Evolutionary conservation across 805 yeast genomes (phyloP), one percentile per base, ranked within the genome.

Genomic region (Saturnispora silvae): DNA sequence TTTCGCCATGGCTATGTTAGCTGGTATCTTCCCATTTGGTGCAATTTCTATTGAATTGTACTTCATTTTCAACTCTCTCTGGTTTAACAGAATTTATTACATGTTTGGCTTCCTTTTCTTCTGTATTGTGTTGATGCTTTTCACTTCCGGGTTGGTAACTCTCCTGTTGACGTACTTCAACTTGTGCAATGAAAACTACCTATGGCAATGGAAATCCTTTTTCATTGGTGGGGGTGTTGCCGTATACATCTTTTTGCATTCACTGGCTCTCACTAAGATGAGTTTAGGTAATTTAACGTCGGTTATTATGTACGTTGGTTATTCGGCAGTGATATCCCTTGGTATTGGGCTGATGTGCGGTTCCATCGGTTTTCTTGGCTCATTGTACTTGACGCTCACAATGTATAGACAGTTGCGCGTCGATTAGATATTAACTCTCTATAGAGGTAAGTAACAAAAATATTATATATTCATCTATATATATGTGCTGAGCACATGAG

Each of bases 91-190:
- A 57, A 78, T 87, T 46, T 92, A 75, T 67, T 92, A 87, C 69
- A 89, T 92, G 97, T 92, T 92, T 67, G 98, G 97, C 10, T 92
- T 89, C 69, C 65, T 89, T 48, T 83, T 87, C 59, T 77, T 87
- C 63, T 86, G 96, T 50, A 77, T 83, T 55, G 45, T 79, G n/a
- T 67, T 87, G 53, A 81, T 85, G 84, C 64, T 83, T 10, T 50
- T 81, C 49, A 86, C 96, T 4, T 80, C 95, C 11, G 68, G 81
- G 11, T 67, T 87, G 42, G 85, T 86, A 22, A 79, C 96, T 0
- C 65, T 86, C 17, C 65, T 89, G 51, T 70, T 85, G 58, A 74
- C 81, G 20, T 92, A 92, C 59, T 81, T 83, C 64, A 72, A 85
- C 4, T 68, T 92, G 46, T 84, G 95, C 54, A 65, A 84, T 35